Conservation (phyloP, 371 early-diverging fungal genomes). For the Mortierella sp. region DNA sequence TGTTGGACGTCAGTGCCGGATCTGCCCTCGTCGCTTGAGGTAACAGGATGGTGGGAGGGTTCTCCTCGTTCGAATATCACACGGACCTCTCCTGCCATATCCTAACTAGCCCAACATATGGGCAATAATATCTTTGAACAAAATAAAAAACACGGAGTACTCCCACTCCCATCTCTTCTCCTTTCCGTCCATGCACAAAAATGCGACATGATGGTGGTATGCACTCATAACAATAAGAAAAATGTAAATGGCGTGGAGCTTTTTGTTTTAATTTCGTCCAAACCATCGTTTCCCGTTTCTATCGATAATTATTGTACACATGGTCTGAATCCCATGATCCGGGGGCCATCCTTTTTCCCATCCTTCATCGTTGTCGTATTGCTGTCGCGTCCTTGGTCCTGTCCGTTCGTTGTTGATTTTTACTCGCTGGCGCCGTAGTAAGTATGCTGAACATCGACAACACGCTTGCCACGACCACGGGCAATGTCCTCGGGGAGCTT, state of each 20-base stretch:
- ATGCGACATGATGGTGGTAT: too few relatives aligned
- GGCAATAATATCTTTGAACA: not conserved
- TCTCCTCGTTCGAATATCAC: not conserved
- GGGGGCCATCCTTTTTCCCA: not conserved
- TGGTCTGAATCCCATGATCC: not conserved
- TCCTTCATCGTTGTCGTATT: not conserved
- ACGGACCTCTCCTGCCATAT: not conserved
- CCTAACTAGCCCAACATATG: not conserved
- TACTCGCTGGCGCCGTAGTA: constrained; percentile 77
- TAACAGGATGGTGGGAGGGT: not conserved
- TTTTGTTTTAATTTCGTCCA: constrained; percentile 6
- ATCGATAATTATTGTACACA: constrained; percentile 16
- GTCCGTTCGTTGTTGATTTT: not conserved
- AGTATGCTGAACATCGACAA: constrained; percentile 89
- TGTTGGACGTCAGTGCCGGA: constrained; percentile 28
- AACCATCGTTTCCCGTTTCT: not conserved
- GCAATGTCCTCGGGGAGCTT: constrained; percentile 91
- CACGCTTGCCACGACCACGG: constrained; percentile 87
- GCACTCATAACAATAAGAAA: too few relatives aligned
- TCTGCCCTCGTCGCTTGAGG: not conserved
- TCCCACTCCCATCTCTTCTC: too few relatives aligned
- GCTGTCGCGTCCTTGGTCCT: not conserved
- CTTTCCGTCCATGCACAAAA: too few relatives aligned
- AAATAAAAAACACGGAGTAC: not conserved
- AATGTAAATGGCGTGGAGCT: not conserved